phyloP scores from a whole-genome alignment of 1,284 basidiomycete genomes.

The Trichosporon inkin region DNA sequence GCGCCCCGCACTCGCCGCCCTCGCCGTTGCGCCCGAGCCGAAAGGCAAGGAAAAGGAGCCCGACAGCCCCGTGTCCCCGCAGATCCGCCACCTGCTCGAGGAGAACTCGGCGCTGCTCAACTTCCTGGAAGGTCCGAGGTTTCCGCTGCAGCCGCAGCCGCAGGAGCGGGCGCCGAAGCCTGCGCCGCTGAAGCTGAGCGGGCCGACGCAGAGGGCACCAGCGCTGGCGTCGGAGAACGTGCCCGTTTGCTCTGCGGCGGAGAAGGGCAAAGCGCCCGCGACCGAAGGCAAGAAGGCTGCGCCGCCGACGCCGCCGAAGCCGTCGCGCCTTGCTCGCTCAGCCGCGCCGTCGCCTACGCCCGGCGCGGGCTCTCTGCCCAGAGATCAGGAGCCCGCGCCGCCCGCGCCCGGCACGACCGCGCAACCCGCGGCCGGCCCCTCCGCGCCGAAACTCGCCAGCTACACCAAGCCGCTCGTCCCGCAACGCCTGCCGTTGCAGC shows the following conservation, averaged over 20 bases:
- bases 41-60: background rate
- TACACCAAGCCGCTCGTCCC: background rate
- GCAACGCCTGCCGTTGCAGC: background rate
- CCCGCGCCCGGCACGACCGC: too few relatives aligned
- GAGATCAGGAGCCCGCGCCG: too few relatives aligned
- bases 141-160: background rate
- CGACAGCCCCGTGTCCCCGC: background rate
- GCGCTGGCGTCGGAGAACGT: background rate
- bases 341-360: background rate
- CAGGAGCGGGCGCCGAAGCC: background rate
- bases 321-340: background rate
- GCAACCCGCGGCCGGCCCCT: too few relatives aligned
- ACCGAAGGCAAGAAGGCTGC: background rate
- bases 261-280: background rate
- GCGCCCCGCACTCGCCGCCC: background rate
- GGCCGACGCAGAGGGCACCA: background rate
- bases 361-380: too few relatives aligned
- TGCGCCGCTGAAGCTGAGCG: background rate
- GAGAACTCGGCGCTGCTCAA: constrained; percentile 1
- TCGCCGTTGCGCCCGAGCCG: background rate
- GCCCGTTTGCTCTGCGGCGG: background rate
- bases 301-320: background rate
- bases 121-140: background rate
- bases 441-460: background rate
- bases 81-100: background rate